Evolutionary conservation across 192 early-diverging fungal species (phyloP).

Genomic region (Mortierella claussenii): DNA sequence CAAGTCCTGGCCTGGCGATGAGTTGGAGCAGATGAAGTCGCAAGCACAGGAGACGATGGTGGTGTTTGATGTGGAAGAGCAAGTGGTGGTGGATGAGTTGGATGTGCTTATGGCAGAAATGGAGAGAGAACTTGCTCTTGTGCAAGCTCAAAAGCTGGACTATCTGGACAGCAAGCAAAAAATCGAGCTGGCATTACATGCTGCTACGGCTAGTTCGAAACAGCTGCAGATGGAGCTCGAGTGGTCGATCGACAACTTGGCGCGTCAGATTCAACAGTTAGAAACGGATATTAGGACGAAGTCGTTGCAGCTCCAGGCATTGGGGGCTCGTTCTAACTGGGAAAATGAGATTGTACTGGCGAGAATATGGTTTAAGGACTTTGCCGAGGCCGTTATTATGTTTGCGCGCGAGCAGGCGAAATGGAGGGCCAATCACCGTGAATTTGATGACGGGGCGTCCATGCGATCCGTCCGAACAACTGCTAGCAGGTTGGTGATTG

Average conservation of each 20-base stretch:
- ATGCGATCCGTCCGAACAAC: conserved; percentile 39
- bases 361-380: conserved; percentile 51
- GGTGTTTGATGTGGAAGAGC: conserved; percentile 50
- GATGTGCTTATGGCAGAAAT: conserved; percentile 44
- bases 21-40: conserved; percentile 31
- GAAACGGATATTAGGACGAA: conserved; percentile 35
- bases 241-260: conserved; percentile 19
- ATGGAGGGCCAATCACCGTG: conserved; percentile 38
- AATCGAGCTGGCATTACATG: conserved; percentile 17
- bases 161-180: conserved; percentile 16
- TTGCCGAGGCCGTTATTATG: conserved; percentile 46
- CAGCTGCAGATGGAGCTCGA: conserved; percentile 39
- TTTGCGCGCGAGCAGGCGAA: conserved; percentile 38
- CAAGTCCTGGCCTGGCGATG: conserved; percentile 46
- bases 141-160: conserved; percentile 22
- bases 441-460: conserved; percentile 29
- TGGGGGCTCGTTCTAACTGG: conserved; percentile 39
- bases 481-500: conserved; percentile 33
- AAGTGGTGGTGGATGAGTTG: conserved; percentile 39
- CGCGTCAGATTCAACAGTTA: conserved; percentile 23
- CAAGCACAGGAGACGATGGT: conserved; percentile 31
- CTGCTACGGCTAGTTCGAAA: conserved; percentile 38
- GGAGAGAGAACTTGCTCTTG: conserved; percentile 33
- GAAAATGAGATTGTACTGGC: conserved; percentile 47
- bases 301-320: conserved; percentile 31